Percentiles rank a stretch among this genome's conserved stretches.
phyloP scores from a whole-genome alignment of 768 basidiomycete species.

The Inosperma sp. region DNA sequence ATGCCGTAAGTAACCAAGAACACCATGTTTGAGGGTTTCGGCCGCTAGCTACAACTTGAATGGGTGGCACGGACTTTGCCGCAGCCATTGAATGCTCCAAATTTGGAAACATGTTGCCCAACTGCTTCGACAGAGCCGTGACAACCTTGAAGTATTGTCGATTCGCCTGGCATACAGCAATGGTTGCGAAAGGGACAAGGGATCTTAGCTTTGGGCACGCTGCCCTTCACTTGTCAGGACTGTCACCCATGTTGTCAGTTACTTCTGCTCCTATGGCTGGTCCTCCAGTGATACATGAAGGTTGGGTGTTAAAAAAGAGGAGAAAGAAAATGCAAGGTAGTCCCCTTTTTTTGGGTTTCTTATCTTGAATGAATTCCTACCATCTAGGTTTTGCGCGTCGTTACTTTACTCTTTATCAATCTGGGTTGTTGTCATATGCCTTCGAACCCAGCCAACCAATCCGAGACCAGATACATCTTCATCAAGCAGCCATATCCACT shows the following conservation, averaged over 20 bases:
- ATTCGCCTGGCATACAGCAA: too few species aligned
- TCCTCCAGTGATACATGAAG: constrained; percentile 43
- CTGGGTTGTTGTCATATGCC: constrained; percentile 71
- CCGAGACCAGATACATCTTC: constrained; percentile 64
- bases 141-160: neutral
- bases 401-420: constrained; percentile 66
- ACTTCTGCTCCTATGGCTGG: constrained; percentile 15
- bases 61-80: neutral
- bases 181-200: too few species aligned
- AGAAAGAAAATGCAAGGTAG: constrained; percentile 85
- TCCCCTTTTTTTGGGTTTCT: constrained; percentile 7
- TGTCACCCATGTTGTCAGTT: constrained; percentile 8
- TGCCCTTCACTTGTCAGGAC: constrained; percentile 12
- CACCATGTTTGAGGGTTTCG: neutral
- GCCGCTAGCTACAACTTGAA: neutral
- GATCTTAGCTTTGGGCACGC: constrained; percentile 5
- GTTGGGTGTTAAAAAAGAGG: constrained; percentile 85
- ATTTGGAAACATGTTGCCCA: neutral
- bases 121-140: too few species aligned
- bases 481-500: constrained; percentile 74
- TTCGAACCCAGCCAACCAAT: constrained; percentile 66
- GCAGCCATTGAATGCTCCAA: neutral
- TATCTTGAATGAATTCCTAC: neutral
- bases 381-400: constrained; percentile 74
- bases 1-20: too few species aligned